A percentile compares a stretch with the other conserved stretches of the same genome.
Conservation (phyloP, 805 yeast species). For the Kluyveromyces wickerhamii region DNA sequence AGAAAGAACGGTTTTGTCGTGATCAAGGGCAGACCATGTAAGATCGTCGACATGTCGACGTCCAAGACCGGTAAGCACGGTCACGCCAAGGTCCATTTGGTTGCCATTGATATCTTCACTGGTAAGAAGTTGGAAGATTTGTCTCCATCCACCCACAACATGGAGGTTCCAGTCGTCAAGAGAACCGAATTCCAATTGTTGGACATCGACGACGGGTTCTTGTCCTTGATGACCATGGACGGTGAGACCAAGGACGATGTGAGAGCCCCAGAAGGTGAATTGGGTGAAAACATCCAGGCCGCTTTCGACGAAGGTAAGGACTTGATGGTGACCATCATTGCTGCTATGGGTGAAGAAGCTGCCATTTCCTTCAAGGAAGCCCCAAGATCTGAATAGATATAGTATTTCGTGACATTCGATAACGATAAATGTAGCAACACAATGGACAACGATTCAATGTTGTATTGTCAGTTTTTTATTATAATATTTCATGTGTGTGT, state of each 20-base stretch:
- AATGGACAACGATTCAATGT: too few relatives aligned
- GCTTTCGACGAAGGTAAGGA: constrained; percentile 99
- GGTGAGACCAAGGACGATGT: constrained; percentile 99
- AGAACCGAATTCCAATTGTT: constrained; percentile 96
- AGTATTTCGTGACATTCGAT: too few relatives aligned
- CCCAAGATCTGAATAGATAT: constrained; percentile 50
- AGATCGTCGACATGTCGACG: constrained; percentile 99
- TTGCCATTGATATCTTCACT: constrained; percentile 98
- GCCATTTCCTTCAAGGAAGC: constrained; percentile 98
- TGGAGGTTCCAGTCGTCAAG: constrained; percentile 97
- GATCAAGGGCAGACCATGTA: constrained; percentile 98
- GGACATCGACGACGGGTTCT: constrained; percentile 97
- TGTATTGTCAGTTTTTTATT: too few relatives aligned
- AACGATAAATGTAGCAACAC: too few relatives aligned
- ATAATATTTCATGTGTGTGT: not conserved
- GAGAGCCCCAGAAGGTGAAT: constrained; percentile 95
- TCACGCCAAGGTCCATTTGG: constrained; percentile 99
- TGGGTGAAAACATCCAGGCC: constrained; percentile 86
- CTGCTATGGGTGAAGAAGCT: constrained; percentile 99
- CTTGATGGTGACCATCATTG: constrained; percentile 88
- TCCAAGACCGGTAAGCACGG: constrained; percentile 99
- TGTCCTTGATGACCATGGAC: constrained; percentile 90
- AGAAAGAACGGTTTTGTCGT: constrained; percentile 99
- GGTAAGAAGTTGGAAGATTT: constrained; percentile 99
- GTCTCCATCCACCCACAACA: constrained; percentile 99